phyloP scores from a whole-genome alignment of 345 rosid species.

The Zanthoxylum bungeanum region DNA sequence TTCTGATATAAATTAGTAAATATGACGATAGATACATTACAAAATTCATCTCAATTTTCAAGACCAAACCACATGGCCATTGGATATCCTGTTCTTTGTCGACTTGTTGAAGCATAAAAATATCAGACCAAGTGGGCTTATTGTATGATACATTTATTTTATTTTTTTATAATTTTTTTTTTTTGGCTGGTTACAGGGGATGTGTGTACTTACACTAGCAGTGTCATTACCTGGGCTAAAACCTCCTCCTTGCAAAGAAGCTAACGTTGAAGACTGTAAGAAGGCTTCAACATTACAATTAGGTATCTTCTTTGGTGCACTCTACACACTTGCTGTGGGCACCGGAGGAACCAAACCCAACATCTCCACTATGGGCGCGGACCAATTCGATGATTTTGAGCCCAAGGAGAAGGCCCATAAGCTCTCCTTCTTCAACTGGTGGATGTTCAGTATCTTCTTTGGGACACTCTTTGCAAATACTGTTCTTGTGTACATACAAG shows the following conservation, averaged over 20 bases:
- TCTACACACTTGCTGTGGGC: conserved; percentile 71
- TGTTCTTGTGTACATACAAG: conserved; percentile 78
- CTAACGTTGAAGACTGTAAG: conserved; percentile 40
- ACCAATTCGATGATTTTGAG: conserved; percentile 84
- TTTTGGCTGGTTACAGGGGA: conserved; percentile 55
- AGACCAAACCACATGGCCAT: neutral
- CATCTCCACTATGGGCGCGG: conserved; percentile 90
- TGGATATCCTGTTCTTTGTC: neutral
- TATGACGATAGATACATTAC: neutral
- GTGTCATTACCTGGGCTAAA: conserved; percentile 62
- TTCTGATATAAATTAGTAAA: neutral
- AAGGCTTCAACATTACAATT: conserved; percentile 56
- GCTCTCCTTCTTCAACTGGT: conserved; percentile 97
- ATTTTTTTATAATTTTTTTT: neutral
- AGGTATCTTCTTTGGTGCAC: conserved; percentile 65
- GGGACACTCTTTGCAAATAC: conserved; percentile 90
- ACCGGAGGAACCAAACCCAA: conserved; percentile 95
- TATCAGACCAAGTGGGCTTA: neutral
- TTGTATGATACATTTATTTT: neutral
- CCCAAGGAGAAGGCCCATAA: conserved; percentile 71
- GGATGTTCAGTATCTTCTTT: conserved; percentile 90
- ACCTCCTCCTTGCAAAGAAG: conserved; percentile 52
- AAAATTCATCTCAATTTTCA: neutral
- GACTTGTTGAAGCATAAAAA: neutral
- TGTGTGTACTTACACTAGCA: conserved; percentile 62